A percentile compares a stretch with the other conserved stretches of the same genome.
These are phyloP conservation scores for Fragosphaeria purpurea DNA, from an alignment of 2,329 filamentous ascomycete genomes.

Conservation along the genomic window DNA sequence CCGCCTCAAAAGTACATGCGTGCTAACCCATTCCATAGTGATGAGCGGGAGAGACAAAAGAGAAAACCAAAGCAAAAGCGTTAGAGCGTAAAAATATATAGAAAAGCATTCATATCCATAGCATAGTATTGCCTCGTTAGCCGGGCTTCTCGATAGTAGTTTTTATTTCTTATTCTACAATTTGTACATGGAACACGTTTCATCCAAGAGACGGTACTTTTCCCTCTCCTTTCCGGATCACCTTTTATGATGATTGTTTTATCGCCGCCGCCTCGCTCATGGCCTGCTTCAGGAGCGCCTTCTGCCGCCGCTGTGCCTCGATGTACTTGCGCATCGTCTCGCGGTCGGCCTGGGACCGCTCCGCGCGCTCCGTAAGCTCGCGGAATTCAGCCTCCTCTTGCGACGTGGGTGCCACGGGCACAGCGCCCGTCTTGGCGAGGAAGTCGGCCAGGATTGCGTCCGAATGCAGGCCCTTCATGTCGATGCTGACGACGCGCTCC, in stretches of 20 bases:
- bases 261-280: conserved; percentile 38
- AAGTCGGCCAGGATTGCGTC: conserved; percentile 54
- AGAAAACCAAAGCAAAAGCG: too few relatives aligned
- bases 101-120: too few relatives aligned
- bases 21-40: too few relatives aligned
- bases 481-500: conserved; percentile 44
- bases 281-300: conserved; percentile 46
- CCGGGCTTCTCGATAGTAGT: too few relatives aligned
- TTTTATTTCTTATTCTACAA: too few relatives aligned
- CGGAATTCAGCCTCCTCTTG: conserved; percentile 55
- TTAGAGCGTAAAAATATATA: too few relatives aligned
- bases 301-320: conserved; percentile 51
- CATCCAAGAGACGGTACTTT: too few relatives aligned
- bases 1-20: too few relatives aligned
- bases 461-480: conserved; percentile 54
- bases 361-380: conserved; percentile 44
- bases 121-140: too few relatives aligned
- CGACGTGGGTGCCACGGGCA: conserved; percentile 42
- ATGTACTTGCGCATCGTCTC: conserved; percentile 41
- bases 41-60: too few relatives aligned
- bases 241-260: conserved; percentile 19
- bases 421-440: conserved; percentile 51
- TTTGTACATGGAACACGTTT: too few relatives aligned
- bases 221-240: too few relatives aligned
- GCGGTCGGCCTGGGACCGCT: conserved; percentile 43